Base-by-base conservation (phyloP, 345 rosid species). In the Hibiscus trionum region DNA sequence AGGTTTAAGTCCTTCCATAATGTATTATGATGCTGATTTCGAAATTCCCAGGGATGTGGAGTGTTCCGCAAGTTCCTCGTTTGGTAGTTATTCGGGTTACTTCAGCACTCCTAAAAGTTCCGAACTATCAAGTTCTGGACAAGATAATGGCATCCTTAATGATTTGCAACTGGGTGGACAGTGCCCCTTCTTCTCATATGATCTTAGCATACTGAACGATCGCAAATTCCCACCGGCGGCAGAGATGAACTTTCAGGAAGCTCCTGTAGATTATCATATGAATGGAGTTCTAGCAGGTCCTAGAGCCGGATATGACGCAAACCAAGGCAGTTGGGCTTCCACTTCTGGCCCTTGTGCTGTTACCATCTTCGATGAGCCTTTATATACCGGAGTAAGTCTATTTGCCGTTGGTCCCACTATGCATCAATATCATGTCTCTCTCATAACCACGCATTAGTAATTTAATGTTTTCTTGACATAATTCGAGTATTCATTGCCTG, bases 61-160 rank as follows among this genome's bases (percentile, higher is more conserved):
- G 33, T 87, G 94, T 82, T 83, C 94, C 2, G 91, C 80, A 66
- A 86, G 87, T 76, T 85, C 94, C 27, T 91, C 97, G 31, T 89
- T 85, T 14, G 94, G 88, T 55, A 87, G 91, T 77, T 88, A 86
- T 79, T 84, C 88, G 16, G 86, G 94, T 60, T 87, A 87, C 81
- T 87, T 85, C 53, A 83, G 89, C 73, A 61, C 86, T 3, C 85
- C 84, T 26, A 91, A 84, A 73, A 78, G 80, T 73, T 82, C 92
- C 5, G 94, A 91, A n/a, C 75, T 86, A 11, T 83, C 94, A 0
- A 84, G 83, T 72, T 87, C 88, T 3, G 86, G 86, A 71, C 96
- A 80, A 73, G 91, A 88, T 76, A 85, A 80, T 71, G 78, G 85
- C 75, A 78, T 87, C 70, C 86, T 88, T 55, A 83, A 81, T 17